Base-by-base conservation (phyloP, 495 filamentous ascomycete species). In the Opeltia flavorubescens region DNA sequence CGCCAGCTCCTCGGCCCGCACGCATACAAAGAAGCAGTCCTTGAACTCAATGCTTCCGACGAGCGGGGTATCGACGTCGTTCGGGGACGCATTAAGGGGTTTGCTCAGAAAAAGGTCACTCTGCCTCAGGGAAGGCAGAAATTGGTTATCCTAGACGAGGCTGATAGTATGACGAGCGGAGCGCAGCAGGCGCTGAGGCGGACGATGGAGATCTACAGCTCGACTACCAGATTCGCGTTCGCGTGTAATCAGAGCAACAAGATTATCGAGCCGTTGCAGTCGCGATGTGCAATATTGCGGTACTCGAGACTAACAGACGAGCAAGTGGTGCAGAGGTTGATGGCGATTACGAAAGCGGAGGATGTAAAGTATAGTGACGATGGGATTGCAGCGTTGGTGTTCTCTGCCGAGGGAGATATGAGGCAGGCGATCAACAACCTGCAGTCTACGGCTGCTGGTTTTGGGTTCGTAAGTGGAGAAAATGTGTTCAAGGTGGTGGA, bases 401-500 rank as follows among this genome's bases (percentile, higher is more conserved):
- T 99, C 67, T 88, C 81, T 47, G 91, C 91, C 4, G 91, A 99
- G 66, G 91, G 93, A 27, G 91, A 99, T 64, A 99, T 99, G 91
- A 78, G 91, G 31, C 91, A 99, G 64, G 91, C 91, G 9, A 94
- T 99, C 71, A 99, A 99, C 64, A 99, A 99, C 57, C 66, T 99
- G 56, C 91, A 99, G 64, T 91, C 84, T 59, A 99, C 93, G 0
- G 75, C 66, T 58, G 88, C 89, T n/a, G 91, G 91, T 7, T 96
- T 95, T 61, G 93, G 89, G 0, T 93, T 99, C 56, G 88, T 99
- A 26, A 91, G 78, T 50, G 89, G 89, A 8, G 93, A 99, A 59
- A 96, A 96, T 61, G 91, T 99, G 2, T 99, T 99, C 68, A 88
- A 85, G 51, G 93, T 99, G 0, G 91, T 99, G 20, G 91, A 99